Evolutionary conservation across 1,284 basidiomycete genomes (phyloP).

Genomic region (Cutaneotrichosporon cutaneum): DNA sequence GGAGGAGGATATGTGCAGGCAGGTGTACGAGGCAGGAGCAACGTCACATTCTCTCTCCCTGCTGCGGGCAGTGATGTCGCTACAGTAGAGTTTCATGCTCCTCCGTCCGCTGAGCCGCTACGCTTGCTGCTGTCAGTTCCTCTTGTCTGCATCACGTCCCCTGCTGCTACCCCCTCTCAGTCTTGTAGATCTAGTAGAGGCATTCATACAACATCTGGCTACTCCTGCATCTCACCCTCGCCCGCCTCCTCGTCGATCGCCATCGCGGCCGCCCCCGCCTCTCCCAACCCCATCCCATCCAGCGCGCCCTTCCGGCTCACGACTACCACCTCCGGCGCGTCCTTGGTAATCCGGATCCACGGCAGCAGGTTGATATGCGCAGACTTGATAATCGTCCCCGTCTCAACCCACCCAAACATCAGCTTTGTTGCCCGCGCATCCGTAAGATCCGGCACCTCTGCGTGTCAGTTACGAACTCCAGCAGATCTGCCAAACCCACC

Average conservation of each 20-base stretch:
- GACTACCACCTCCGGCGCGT: constrained; percentile 32
- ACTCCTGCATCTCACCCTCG: constrained; percentile 8
- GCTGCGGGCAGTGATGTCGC: no score
- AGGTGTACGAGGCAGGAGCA: no score
- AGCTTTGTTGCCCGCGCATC: constrained; percentile 68
- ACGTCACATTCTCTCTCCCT: no score
- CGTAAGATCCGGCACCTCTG: constrained; percentile 83
- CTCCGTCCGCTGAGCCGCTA: no score
- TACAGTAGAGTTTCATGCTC: no score
- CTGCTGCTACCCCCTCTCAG: background rate
- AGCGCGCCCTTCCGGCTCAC: constrained; percentile 31
- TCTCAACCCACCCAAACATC: constrained; percentile 74
- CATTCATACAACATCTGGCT: constrained; percentile 6
- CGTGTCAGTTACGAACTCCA: constrained; percentile 6
- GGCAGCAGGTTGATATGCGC: constrained; percentile 66
- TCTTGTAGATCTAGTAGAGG: background rate
- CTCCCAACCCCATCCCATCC: constrained; percentile 39
- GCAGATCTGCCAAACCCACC: constrained; percentile 58
- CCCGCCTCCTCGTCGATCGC: background rate
- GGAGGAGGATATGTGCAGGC: background rate
- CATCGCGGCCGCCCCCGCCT: background rate
- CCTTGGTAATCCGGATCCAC: constrained; percentile 38
- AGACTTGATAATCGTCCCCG: constrained; percentile 56
- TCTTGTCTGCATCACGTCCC: background rate
- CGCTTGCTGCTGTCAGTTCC: background rate